Evolutionary conservation across 768 basidiomycete genomes (phyloP).

Genomic region (Trametes villosa): DNA sequence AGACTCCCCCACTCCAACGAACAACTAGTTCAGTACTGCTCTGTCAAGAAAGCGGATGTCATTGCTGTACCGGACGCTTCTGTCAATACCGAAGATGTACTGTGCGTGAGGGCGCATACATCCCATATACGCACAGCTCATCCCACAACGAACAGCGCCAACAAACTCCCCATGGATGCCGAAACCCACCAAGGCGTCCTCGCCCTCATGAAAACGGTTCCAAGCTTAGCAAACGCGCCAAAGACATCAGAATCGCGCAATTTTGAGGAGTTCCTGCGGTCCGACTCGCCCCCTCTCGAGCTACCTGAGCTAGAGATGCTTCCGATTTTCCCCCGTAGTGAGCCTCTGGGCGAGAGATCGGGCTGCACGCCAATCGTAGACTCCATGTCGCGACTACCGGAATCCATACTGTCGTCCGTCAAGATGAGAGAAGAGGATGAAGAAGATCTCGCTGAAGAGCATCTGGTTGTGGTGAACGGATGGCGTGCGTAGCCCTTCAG

Average conservation of each 20-base stretch:
- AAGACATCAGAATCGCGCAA: neutral
- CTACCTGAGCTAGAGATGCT: constrained; percentile 38
- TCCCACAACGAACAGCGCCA: constrained; percentile 32
- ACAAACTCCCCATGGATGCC: constrained; percentile 37
- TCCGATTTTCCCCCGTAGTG: constrained; percentile 52
- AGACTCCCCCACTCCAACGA: constrained; percentile 32
- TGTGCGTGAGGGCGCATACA: constrained; percentile 40
- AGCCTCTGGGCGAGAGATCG: constrained; percentile 11
- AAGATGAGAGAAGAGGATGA: constrained; percentile 44
- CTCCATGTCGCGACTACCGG: constrained; percentile 33
- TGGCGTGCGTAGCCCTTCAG: constrained; percentile 53
- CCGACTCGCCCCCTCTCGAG: constrained; percentile 33
- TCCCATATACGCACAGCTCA: neutral
- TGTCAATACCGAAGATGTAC: constrained; percentile 39
- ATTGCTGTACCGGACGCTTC: neutral
- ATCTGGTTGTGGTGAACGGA: constrained; percentile 64
- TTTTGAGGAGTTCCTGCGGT: constrained; percentile 37
- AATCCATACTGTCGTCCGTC: constrained; percentile 30
- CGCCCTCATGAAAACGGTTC: constrained; percentile 35
- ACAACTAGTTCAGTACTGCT: neutral
- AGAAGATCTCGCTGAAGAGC: constrained; percentile 48
- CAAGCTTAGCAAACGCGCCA: constrained; percentile 9
- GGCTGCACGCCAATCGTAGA: neutral
- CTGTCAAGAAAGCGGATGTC: neutral
- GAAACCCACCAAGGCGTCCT: constrained; percentile 31